Percentiles rank a stretch among this genome's conserved stretches.
Conservation (phyloP, 805 yeast species). For the Wickerhamiella brachini region DNA sequence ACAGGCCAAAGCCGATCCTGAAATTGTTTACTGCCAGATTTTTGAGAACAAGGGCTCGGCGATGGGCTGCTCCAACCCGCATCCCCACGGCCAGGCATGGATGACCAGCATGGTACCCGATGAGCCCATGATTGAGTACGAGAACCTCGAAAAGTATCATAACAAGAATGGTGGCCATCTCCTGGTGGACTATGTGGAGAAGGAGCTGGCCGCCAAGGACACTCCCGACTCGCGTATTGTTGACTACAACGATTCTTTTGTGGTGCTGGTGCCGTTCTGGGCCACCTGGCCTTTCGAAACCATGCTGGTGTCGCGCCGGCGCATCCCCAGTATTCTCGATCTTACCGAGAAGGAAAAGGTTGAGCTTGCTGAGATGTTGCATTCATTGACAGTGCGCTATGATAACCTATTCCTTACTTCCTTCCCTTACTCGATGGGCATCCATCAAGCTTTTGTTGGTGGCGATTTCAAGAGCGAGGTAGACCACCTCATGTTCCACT, state of each 20-base stretch:
- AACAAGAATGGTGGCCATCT: slow-evolving; percentile 33
- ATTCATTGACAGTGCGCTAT: slow-evolving; percentile 44
- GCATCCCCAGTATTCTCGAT: slow-evolving; percentile 33
- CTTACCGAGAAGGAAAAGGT: slow-evolving; percentile 29
- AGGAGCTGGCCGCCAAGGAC: slow-evolving; percentile 30
- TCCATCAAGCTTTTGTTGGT: slow-evolving; percentile 58
- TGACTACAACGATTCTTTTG: slow-evolving; percentile 44
- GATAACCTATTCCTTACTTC: slow-evolving; percentile 57
- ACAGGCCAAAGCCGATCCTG: slow-evolving; percentile 27
- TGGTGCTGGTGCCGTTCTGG: slow-evolving; percentile 69
- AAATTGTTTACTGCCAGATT: slow-evolving; percentile 47
- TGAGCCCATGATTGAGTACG: slow-evolving; percentile 48
- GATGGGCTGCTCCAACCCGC: slow-evolving; percentile 75
- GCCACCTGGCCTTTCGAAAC: slow-evolving; percentile 76
- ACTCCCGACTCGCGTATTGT: slow-evolving; percentile 35
- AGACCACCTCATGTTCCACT: slow-evolving; percentile 56
- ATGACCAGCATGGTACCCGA: slow-evolving; percentile 50
- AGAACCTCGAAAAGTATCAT: slow-evolving; percentile 36
- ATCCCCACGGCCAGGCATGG: slow-evolving; percentile 80
- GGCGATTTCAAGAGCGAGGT: slow-evolving; percentile 30
- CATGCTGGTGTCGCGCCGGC: slow-evolving; percentile 42
- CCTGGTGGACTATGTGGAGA: slow-evolving; percentile 46
- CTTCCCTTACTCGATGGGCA: slow-evolving; percentile 73
- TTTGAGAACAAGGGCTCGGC: slow-evolving; percentile 69
- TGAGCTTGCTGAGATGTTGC: slow-evolving; percentile 45